phyloP scores from a whole-genome alignment of 2,329 filamentous ascomycete species.

The Diaporthe citrichinensis region DNA sequence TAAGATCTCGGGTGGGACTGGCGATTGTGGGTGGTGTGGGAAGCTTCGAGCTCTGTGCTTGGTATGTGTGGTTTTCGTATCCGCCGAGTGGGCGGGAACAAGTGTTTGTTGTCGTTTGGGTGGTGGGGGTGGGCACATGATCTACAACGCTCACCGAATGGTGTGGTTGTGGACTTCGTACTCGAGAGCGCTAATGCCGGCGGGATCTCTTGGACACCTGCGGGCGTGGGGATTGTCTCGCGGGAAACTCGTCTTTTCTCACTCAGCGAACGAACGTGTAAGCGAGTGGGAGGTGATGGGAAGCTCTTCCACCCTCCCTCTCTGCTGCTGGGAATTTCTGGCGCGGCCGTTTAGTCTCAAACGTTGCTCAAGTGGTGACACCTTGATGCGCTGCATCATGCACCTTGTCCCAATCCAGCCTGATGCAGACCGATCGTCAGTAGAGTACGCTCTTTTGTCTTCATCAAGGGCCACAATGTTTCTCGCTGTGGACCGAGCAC shows the following conservation, averaged over 20 bases:
- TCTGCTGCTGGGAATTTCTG: conserved; percentile 19
- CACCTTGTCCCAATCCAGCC: neutral
- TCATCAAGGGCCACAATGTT: no score
- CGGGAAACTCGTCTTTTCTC: conserved; percentile 21
- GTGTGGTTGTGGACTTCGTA: conserved; percentile 33
- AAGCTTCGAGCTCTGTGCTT: neutral
- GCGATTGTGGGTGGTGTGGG: conserved; percentile 11
- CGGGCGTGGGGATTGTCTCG: conserved; percentile 20
- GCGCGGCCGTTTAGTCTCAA: conserved; percentile 18
- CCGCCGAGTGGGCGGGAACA: conserved; percentile 5
- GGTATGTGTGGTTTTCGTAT: conserved; percentile 15
- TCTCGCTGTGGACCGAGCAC: conserved; percentile 5
- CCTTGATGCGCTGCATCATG: conserved; percentile 25
- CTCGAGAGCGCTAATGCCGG: conserved; percentile 37
- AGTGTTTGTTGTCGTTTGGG: neutral
- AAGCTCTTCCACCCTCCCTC: conserved; percentile 21
- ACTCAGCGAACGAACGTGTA: neutral
- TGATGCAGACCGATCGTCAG: conserved; percentile 4
- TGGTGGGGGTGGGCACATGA: conserved; percentile 20
- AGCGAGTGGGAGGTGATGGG: neutral
- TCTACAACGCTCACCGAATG: conserved; percentile 1
- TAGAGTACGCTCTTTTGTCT: neutral
- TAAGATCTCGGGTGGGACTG: conserved; percentile 20
- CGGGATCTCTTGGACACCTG: conserved; percentile 22
- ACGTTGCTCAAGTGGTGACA: conserved; percentile 25